Percentiles rank a stretch among this genome's conserved stretches.
Evolutionary conservation across 2,329 filamentous ascomycete genomes (phyloP).

Genomic region (Dothistroma pini): DNA sequence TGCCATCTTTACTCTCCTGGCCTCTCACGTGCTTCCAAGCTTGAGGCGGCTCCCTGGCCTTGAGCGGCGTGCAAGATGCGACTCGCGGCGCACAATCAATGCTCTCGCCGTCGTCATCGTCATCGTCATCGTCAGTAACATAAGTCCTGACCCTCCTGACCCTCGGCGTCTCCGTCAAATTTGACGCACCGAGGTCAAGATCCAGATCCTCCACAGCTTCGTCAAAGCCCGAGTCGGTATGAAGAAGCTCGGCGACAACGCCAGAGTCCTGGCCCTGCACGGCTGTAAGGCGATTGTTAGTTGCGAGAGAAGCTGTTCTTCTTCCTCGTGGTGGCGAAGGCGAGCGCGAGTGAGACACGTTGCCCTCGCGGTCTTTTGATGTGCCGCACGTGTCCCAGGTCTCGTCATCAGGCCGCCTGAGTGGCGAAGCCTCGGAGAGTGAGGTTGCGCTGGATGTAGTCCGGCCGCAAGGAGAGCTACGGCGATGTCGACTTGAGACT

Average conservation of each 20-base stretch:
- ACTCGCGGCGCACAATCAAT: neutral
- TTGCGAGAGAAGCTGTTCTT: neutral
- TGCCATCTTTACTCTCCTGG: neutral
- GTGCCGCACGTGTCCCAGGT: neutral
- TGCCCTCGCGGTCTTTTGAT: too few species aligned
- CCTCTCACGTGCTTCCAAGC: neutral
- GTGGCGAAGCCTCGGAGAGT: conserved; percentile 17
- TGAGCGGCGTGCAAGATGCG: neutral
- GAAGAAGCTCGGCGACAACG: conserved; percentile 18
- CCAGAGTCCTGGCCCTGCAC: neutral
- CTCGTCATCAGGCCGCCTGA: neutral
- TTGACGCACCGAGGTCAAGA: conserved; percentile 9
- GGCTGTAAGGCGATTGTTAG: conserved; percentile 9
- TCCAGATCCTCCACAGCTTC: conserved; percentile 45
- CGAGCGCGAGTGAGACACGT: neutral
- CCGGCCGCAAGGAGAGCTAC: conserved; percentile 35
- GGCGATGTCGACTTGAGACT: conserved; percentile 31
- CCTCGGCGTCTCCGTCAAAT: conserved; percentile 7
- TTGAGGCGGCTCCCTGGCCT: neutral
- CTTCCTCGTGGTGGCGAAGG: neutral
- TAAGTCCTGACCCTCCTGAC: conserved; percentile 3
- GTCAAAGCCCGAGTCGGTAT: conserved; percentile 39
- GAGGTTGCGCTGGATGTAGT: conserved; percentile 31
- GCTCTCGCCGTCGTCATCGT: neutral
- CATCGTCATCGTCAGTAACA: conserved; percentile 9